These are phyloP conservation scores for Xerocomellus dryophilus DNA, from an alignment of 768 basidiomycete genomes.

Conservation along the genomic window DNA sequence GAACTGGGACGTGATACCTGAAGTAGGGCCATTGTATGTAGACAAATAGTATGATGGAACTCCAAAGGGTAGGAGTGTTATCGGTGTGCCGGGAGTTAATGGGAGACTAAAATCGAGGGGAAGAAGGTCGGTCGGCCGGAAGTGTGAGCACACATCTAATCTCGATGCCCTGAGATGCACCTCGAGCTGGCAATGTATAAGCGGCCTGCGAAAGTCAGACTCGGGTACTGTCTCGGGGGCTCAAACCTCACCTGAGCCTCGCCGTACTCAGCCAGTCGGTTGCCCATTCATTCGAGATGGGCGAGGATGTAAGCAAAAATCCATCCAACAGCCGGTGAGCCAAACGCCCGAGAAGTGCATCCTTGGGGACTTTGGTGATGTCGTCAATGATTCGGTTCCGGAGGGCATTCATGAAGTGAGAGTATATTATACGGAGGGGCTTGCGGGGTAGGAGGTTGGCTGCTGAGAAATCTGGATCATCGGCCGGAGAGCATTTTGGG, in stretches of 20 bases:
- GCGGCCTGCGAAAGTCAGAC: constrained; percentile 42
- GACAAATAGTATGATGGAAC: constrained; percentile 72
- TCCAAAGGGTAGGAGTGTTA: constrained; percentile 66
- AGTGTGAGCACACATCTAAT: constrained; percentile 63
- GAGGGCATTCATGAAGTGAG: constrained; percentile 61
- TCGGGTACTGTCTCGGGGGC: not conserved
- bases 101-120: constrained; percentile 44
- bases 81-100: constrained; percentile 58
- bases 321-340: constrained; percentile 57
- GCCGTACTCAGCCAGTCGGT: constrained; percentile 59
- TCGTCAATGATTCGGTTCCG: constrained; percentile 51
- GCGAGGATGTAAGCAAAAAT: constrained; percentile 52
- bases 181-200: constrained; percentile 60
- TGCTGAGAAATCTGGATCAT: constrained; percentile 29
- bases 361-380: constrained; percentile 44
- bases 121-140: constrained; percentile 56
- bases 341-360: constrained; percentile 29
- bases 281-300: constrained; percentile 56
- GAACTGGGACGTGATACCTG: constrained; percentile 61
- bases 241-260: constrained; percentile 40
- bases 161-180: constrained; percentile 45
- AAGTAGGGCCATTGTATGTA: constrained; percentile 66
- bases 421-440: constrained; percentile 39
- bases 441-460: constrained; percentile 44
- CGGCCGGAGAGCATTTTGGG: constrained; percentile 14